Evolutionary conservation across 2,329 filamentous ascomycete species (phyloP).

Genomic region (Fusarium sp.): DNA sequence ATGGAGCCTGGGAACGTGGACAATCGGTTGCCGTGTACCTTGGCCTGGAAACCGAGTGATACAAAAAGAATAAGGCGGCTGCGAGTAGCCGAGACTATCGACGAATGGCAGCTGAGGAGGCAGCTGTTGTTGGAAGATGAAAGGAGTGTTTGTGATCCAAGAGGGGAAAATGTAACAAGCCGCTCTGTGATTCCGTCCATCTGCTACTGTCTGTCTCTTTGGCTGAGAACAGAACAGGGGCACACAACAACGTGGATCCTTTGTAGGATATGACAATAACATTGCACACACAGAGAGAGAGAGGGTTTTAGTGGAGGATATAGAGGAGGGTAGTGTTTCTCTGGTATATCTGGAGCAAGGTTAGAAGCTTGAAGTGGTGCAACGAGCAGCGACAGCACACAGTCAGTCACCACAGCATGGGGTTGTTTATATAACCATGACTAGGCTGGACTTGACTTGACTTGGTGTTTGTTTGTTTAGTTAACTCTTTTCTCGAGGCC

Average conservation of each 20-base stretch:
- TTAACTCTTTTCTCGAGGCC: neutral
- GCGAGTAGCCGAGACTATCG: conserved; percentile 24
- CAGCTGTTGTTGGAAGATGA: neutral
- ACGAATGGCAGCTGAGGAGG: conserved; percentile 8
- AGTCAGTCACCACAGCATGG: neutral
- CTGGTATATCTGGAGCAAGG: neutral
- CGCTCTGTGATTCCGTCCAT: conserved; percentile 22
- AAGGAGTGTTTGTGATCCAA: conserved; percentile 22
- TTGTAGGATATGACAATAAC: neutral
- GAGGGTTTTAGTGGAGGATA: neutral
- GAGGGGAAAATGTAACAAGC: conserved; percentile 26
- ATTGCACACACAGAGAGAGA: neutral
- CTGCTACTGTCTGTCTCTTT: neutral
- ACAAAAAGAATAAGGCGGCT: conserved; percentile 26
- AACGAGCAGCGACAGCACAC: neutral
- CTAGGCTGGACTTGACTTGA: neutral
- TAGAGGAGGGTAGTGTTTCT: neutral
- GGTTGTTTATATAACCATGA: neutral
- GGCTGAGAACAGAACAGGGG: neutral
- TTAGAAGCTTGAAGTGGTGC: neutral
- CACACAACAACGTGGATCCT: conserved; percentile 10
- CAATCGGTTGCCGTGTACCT: conserved; percentile 2
- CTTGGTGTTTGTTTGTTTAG: neutral
- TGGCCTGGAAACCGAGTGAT: conserved; percentile 29
- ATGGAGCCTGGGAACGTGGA: conserved; percentile 23